Percentiles rank a stretch among this genome's conserved stretches.
Evolutionary conservation across 148 eudicot genomes (phyloP).

Genomic region (Diospyros kaki): DNA sequence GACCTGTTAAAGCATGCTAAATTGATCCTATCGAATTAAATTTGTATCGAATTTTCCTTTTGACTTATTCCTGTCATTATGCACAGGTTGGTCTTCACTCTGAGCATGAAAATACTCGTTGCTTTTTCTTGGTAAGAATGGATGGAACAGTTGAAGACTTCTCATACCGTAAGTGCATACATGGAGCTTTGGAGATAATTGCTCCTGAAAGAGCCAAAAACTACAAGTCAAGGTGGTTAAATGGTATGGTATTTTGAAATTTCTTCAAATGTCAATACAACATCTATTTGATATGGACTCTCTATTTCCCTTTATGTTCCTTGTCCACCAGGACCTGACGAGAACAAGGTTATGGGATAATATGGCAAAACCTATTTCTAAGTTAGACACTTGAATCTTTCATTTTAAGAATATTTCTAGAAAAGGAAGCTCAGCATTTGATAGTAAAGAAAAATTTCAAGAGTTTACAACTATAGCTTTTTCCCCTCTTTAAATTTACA

Average conservation of each 20-base stretch:
- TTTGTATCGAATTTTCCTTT: background rate
- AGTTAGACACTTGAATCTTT: background rate
- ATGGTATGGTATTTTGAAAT: conserved; percentile 15
- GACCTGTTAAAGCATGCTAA: background rate
- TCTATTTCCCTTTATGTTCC: too few relatives aligned
- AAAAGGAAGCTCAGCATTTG: too few relatives aligned
- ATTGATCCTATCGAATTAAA: background rate
- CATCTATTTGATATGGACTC: too few relatives aligned
- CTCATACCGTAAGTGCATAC: conserved; percentile 72
- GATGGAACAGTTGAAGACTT: conserved; percentile 76
- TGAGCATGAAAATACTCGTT: conserved; percentile 45
- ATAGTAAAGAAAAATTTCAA: too few relatives aligned
- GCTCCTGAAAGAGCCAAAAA: conserved; percentile 49
- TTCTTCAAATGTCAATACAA: background rate
- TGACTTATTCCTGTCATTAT: conserved; percentile 1
- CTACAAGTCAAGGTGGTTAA: conserved; percentile 42
- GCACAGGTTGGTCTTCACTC: conserved; percentile 62
- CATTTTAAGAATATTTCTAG: too few relatives aligned
- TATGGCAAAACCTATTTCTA: background rate
- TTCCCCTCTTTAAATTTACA: background rate
- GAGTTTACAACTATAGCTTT: too few relatives aligned
- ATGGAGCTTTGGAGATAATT: conserved; percentile 48
- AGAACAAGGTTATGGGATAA: background rate
- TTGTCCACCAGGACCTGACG: background rate
- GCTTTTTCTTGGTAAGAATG: conserved; percentile 59